Conservation (phyloP, 805 yeast species). For the Starmerella cellae region DNA sequence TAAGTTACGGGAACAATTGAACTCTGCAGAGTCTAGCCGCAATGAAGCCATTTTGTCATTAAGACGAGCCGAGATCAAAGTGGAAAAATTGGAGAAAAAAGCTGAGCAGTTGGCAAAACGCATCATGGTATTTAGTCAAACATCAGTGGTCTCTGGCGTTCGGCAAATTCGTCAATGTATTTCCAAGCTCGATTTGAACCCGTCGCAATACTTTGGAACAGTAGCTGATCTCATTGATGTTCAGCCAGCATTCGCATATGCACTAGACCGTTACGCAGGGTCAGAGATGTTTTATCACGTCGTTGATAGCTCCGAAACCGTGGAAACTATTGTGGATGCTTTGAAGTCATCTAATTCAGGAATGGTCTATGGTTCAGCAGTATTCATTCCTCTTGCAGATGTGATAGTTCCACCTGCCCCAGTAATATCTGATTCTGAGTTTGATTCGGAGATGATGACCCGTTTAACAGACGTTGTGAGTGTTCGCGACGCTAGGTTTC, state of each 20-base stretch:
- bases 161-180: constrained; percentile 54
- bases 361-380: constrained; percentile 56
- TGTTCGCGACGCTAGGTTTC: constrained; percentile 27
- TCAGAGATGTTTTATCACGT: constrained; percentile 74
- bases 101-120: constrained; percentile 43
- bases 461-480: constrained; percentile 36
- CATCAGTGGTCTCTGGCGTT: constrained; percentile 37
- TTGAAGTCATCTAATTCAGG: constrained; percentile 28
- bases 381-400: constrained; percentile 81
- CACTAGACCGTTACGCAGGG: constrained; percentile 85
- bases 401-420: constrained; percentile 27
- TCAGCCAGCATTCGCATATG: constrained; percentile 67
- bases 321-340: constrained; percentile 52
- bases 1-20: constrained; percentile 16
- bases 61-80: constrained; percentile 44
- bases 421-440: constrained; percentile 6
- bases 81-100: constrained; percentile 43
- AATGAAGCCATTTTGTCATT: constrained; percentile 71
- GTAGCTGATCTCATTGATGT: constrained; percentile 72
- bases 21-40: constrained; percentile 46
- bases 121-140: constrained; percentile 34
- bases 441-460: constrained; percentile 43
- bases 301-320: constrained; percentile 78
- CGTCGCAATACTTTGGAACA: constrained; percentile 59
- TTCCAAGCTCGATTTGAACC: constrained; percentile 38